Evolutionary conservation across 805 yeast species (phyloP).

Genomic region (Candida takata): DNA sequence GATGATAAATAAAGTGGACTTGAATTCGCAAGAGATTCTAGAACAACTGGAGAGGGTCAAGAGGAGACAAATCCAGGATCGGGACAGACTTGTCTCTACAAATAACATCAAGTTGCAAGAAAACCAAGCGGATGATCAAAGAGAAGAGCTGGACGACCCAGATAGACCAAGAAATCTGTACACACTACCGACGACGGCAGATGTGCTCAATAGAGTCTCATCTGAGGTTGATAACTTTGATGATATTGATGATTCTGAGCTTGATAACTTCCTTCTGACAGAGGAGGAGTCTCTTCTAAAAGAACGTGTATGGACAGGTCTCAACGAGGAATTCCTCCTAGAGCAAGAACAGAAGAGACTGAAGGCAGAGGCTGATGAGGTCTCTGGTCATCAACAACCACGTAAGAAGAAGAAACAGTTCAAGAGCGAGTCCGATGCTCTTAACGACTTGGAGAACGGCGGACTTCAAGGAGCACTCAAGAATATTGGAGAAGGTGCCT

Average conservation of each 20-base stretch:
- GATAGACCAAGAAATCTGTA: conserved; percentile 52
- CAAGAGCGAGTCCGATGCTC: conserved; percentile 24
- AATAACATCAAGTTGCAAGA: conserved; percentile 16
- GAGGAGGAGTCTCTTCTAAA: conserved; percentile 68
- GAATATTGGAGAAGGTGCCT: conserved; percentile 32
- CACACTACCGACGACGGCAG: conserved; percentile 49
- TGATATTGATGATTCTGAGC: conserved; percentile 82
- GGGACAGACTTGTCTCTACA: conserved; percentile 12
- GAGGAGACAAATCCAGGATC: conserved; percentile 18
- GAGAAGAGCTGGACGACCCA: conserved; percentile 25
- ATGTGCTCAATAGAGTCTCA: conserved; percentile 43
- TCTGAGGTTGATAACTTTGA: conserved; percentile 59
- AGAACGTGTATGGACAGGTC: conserved; percentile 83
- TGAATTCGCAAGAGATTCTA: conserved; percentile 21
- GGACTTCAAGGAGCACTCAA: conserved; percentile 37
- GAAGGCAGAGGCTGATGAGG: conserved; percentile 78
- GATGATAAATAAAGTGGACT: conserved; percentile 16
- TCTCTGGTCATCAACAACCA: conserved; percentile 66
- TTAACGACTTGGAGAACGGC: conserved; percentile 27
- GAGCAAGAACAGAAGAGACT: conserved; percentile 82
- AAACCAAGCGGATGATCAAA: conserved; percentile 12
- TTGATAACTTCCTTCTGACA: conserved; percentile 51
- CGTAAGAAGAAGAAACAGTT: conserved; percentile 40
- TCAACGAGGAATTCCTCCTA: conserved; percentile 77
- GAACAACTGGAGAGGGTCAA: conserved; percentile 24